A percentile compares a stretch with the other conserved stretches of the same genome.
Evolutionary conservation across 345 rosid species (phyloP).

Genomic region (Populus tremula): DNA sequence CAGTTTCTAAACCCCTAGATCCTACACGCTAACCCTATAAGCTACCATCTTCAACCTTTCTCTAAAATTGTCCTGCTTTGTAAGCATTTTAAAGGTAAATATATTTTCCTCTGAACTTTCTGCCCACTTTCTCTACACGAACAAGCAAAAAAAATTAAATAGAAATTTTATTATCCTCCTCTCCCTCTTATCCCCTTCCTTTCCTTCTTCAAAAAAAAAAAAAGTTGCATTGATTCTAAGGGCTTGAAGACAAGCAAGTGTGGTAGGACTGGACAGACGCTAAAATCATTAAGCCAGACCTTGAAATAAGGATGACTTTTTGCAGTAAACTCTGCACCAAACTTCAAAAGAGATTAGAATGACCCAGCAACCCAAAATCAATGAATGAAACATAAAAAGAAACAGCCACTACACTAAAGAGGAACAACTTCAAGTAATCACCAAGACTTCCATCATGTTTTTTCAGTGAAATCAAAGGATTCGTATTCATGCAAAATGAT

Average conservation of each 20-base stretch:
- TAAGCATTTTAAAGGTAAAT: neutral
- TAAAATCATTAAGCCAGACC: neutral
- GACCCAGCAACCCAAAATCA: neutral
- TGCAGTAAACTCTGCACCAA: neutral
- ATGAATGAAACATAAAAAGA: neutral
- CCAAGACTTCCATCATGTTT: neutral
- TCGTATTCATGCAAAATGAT: neutral
- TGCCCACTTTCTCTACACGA: neutral
- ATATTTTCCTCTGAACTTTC: neutral
- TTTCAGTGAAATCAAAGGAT: neutral
- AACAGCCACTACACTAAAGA: neutral
- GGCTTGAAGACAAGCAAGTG: neutral
- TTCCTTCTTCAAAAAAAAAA: neutral
- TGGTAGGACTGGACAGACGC: neutral
- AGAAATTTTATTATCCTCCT: no score
- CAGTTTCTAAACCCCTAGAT: no score
- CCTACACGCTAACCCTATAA: neutral
- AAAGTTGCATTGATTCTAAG: neutral
- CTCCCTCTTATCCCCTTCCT: neutral
- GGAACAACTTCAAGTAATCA: neutral
- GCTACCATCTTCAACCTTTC: neutral
- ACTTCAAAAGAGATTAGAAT: neutral
- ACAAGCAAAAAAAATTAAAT: neutral
- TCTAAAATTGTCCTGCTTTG: neutral
- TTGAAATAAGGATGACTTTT: neutral